Conservation (phyloP, 1,284 basidiomycete species). For the Trichosporon ovoides region DNA sequence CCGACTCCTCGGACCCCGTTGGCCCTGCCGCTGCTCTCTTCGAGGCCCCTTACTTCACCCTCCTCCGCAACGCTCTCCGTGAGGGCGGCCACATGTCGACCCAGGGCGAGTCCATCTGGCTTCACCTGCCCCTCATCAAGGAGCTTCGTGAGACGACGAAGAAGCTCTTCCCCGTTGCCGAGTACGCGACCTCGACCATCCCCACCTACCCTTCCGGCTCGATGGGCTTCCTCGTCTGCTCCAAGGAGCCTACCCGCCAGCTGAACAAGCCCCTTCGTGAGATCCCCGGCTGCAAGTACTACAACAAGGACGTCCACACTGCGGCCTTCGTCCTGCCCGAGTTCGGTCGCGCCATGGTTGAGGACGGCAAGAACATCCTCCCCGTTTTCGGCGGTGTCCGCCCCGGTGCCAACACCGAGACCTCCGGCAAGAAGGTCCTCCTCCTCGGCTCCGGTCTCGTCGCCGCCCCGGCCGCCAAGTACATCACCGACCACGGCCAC, state of each 20-base stretch:
- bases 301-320: slow-evolving; percentile 16
- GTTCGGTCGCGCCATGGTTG: slow-evolving; percentile 71
- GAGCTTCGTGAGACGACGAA: slow-evolving; percentile 69
- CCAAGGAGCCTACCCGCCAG: slow-evolving; percentile 68
- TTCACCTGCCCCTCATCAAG: slow-evolving; percentile 84
- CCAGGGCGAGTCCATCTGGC: slow-evolving; percentile 93
- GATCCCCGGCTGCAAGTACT: slow-evolving; percentile 57
- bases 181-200: slow-evolving; percentile 95
- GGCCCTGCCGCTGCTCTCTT: slow-evolving; percentile 93
- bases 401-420: slow-evolving; percentile 52
- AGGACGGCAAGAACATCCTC: slow-evolving; percentile 64
- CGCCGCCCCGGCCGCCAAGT: slow-evolving; percentile 88
- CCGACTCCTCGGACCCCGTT: slow-evolving; percentile 96
- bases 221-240: slow-evolving; percentile 91
- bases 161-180: slow-evolving; percentile 73
- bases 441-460: slow-evolving; percentile 94
- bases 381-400: slow-evolving; percentile 60
- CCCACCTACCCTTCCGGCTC: slow-evolving; percentile 97
- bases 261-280: slow-evolving; percentile 64
- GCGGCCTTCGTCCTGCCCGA: slow-evolving; percentile 87
- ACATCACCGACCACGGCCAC: slow-evolving; percentile 79
- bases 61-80: slow-evolving; percentile 81
- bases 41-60: slow-evolving; percentile 94
- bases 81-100: slow-evolving; percentile 93
- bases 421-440: slow-evolving; percentile 65